A percentile compares a stretch with the other conserved stretches of the same genome.
These are phyloP conservation scores for Tillandsia fasciculata DNA, from an alignment of 176 grass and related monocot species.

Conservation along the genomic window DNA sequence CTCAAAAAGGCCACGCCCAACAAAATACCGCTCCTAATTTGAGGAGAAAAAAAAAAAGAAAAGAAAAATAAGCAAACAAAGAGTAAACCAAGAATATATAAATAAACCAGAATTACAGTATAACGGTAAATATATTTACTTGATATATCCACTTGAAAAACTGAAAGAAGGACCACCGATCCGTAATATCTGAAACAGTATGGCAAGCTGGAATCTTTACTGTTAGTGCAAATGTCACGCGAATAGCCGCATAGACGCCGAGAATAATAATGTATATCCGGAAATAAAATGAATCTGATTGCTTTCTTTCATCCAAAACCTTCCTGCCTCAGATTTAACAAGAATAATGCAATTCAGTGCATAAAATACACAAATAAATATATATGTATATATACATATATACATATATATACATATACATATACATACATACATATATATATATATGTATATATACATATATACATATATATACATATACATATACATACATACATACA, in stretches of 20 bases:
- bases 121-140: constrained; percentile 27
- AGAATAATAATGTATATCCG: constrained; percentile 78
- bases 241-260: constrained; percentile 76
- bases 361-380: constrained; percentile 10
- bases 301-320: constrained; percentile 69
- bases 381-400: not conserved
- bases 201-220: constrained; percentile 96
- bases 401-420: too few relatives aligned
- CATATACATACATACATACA: too few relatives aligned
- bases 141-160: constrained; percentile 99
- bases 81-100: not conserved
- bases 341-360: constrained; percentile 15
- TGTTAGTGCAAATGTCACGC: constrained; percentile 50
- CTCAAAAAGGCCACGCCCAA: constrained; percentile 87
- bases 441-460: too few relatives aligned
- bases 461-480: too few relatives aligned
- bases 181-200: constrained; percentile 58
- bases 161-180: constrained; percentile 80
- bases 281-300: constrained; percentile 81
- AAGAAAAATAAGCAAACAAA: constrained; percentile 18
- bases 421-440: too few relatives aligned
- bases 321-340: constrained; percentile 57
- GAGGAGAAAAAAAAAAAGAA: not conserved
- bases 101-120: not conserved
- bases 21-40: constrained; percentile 79